Percentiles rank a stretch among this genome's conserved stretches.
These are phyloP conservation scores for Xylaria telfairii DNA, from an alignment of 495 filamentous ascomycete genomes.

Conservation along the genomic window DNA sequence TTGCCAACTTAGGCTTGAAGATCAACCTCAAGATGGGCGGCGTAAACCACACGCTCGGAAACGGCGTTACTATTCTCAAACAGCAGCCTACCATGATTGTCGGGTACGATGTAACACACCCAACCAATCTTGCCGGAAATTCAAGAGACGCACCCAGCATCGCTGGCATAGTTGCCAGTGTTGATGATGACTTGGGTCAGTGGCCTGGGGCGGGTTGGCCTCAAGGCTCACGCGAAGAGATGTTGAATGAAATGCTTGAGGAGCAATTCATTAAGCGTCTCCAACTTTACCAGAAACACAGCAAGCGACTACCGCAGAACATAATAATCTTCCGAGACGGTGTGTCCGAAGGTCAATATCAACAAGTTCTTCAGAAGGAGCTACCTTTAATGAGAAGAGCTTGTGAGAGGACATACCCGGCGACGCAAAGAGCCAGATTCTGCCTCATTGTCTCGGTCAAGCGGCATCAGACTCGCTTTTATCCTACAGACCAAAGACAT, in stretches of 20 bases:
- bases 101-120: constrained; percentile 89
- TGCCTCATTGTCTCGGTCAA: constrained; percentile 78
- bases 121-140: constrained; percentile 69
- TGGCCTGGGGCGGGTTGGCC: constrained; percentile 70
- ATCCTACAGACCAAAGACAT: constrained; percentile 58
- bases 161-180: constrained; percentile 75
- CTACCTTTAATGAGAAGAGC: constrained; percentile 55
- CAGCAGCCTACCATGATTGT: constrained; percentile 73
- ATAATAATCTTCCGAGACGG: constrained; percentile 92
- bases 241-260: constrained; percentile 64
- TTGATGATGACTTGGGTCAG: constrained; percentile 66
- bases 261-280: constrained; percentile 66
- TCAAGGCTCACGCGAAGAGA: constrained; percentile 61
- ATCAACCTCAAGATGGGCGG: constrained; percentile 89
- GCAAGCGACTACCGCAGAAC: constrained; percentile 64
- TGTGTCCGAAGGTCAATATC: constrained; percentile 85
- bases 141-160: constrained; percentile 65
- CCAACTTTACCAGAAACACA: constrained; percentile 62
- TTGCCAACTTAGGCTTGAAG: constrained; percentile 79
- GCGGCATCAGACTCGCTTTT: constrained; percentile 92
- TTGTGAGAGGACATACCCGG: constrained; percentile 63
- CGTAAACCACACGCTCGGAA: constrained; percentile 67
- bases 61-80: constrained; percentile 60
- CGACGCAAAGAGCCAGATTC: constrained; percentile 58
- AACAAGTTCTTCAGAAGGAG: constrained; percentile 62